These are phyloP conservation scores for Scenedesmus sp. DNA, from an alignment of 163 green algal genomes.

Conservation along the genomic window DNA sequence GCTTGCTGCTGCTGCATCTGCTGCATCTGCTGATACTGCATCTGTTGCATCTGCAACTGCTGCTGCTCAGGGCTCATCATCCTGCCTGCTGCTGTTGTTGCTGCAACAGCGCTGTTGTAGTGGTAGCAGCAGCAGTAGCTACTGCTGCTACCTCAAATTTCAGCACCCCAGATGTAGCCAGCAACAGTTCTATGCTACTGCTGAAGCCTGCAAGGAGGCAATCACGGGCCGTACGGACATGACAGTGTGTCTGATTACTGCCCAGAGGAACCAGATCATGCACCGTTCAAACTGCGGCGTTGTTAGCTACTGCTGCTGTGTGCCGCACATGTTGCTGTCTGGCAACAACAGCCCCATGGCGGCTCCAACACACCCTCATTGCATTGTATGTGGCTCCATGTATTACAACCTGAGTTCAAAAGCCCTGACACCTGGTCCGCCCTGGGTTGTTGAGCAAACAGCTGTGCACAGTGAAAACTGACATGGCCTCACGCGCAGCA, in stretches of 20 bases:
- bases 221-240: background rate
- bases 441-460: background rate
- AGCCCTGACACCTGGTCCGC: background rate
- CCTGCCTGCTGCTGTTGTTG: background rate
- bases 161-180: background rate
- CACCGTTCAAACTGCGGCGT: background rate
- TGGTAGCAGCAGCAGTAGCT: background rate
- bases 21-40: slow-evolving; percentile 12
- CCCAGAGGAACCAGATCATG: background rate
- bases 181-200: background rate
- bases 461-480: slow-evolving; percentile 3
- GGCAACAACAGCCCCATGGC: background rate
- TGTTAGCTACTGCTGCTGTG: slow-evolving; percentile 6
- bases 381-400: background rate
- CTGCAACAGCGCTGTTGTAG: background rate
- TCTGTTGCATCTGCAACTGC: slow-evolving; percentile 17
- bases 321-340: background rate
- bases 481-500: background rate
- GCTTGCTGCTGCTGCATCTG: slow-evolving; percentile 9
- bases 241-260: background rate
- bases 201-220: background rate
- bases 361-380: background rate
- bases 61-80: slow-evolving; percentile 15
- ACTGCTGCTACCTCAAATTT: background rate
- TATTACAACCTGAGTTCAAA: background rate